These are phyloP conservation scores for Selaginella moellendorffii DNA, from an alignment of 75 land plant species.

Conservation along the genomic window DNA sequence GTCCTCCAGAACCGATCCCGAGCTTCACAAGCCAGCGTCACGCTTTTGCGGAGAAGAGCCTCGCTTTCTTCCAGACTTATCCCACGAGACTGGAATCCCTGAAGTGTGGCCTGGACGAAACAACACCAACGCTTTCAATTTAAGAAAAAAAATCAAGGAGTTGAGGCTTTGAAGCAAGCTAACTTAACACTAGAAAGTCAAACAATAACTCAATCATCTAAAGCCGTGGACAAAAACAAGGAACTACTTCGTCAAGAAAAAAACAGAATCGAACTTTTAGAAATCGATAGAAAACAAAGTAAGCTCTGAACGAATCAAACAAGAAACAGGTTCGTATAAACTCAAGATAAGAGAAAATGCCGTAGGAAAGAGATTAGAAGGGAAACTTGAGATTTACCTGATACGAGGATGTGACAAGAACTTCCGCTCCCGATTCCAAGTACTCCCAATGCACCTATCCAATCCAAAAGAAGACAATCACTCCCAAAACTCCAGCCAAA, in stretches of 20 bases:
- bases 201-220: neutral
- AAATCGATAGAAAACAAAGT: neutral
- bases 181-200: neutral
- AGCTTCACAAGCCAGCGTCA: conserved; percentile 72
- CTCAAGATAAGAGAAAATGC: neutral
- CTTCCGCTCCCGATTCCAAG: conserved; percentile 86
- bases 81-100: conserved; percentile 71
- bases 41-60: conserved; percentile 50
- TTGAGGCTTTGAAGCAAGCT: neutral
- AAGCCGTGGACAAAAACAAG: too few species aligned
- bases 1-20: conserved; percentile 46
- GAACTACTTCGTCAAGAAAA: too few species aligned
- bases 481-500: too few species aligned
- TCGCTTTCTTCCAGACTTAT: conserved; percentile 55
- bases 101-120: conserved; percentile 73
- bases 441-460: conserved; percentile 70
- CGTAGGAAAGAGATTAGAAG: neutral
- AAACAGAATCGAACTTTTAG: neutral
- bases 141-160: neutral
- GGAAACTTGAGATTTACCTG: conserved; percentile 33
- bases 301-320: neutral
- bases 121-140: too few species aligned
- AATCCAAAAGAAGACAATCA: neutral
- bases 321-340: neutral
- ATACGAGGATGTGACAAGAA: conserved; percentile 73